A percentile compares a stretch with the other conserved stretches of the same genome.
phyloP scores from a whole-genome alignment of 2,329 filamentous ascomycete genomes.

The Exophiala sp. region DNA sequence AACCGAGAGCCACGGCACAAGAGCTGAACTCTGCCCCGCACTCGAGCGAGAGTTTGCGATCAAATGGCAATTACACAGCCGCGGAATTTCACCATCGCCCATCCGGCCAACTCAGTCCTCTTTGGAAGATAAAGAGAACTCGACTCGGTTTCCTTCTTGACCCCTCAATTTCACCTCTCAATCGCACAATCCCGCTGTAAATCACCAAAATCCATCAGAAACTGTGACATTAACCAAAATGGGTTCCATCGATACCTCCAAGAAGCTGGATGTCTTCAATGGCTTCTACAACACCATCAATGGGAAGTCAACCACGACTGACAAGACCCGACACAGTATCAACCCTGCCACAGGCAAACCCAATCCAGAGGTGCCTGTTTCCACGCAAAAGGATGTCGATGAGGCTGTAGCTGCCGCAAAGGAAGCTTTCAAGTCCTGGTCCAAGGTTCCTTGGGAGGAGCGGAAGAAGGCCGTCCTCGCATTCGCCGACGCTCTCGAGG shows the following conservation, averaged over 20 bases:
- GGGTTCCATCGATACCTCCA: constrained; percentile 7
- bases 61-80: no score
- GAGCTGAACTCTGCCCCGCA: no score
- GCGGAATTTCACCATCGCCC: no score
- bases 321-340: constrained; percentile 46
- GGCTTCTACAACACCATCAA: constrained; percentile 54
- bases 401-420: constrained; percentile 48
- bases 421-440: constrained; percentile 50
- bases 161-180: no score
- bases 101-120: no score
- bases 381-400: constrained; percentile 49
- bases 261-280: constrained; percentile 30
- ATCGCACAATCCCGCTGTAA: neutral
- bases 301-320: constrained; percentile 45
- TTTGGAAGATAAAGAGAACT: no score
- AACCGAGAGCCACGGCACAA: no score
- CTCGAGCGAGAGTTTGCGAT: no score
- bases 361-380: constrained; percentile 51
- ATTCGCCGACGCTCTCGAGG: constrained; percentile 36
- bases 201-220: neutral
- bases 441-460: constrained; percentile 35
- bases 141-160: no score
- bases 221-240: neutral
- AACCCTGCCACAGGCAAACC: constrained; percentile 51
- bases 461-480: constrained; percentile 33